A percentile compares a stretch with the other conserved stretches of the same genome.
Evolutionary conservation across 768 basidiomycete genomes (phyloP).

Genomic region (Rhodotorula toruloides): DNA sequence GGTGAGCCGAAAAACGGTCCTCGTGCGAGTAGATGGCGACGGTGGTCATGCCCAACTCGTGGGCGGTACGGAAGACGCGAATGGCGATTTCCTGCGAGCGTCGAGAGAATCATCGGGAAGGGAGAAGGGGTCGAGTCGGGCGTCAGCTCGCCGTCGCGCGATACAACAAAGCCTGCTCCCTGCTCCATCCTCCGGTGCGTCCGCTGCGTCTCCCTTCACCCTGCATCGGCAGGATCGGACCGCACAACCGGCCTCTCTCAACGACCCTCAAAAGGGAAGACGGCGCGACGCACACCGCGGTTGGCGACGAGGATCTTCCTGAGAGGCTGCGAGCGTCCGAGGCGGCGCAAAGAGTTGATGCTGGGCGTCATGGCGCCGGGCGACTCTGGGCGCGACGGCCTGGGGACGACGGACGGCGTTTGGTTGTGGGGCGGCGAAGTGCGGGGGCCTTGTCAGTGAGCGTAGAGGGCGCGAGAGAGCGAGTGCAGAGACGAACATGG

Average conservation of each 20-base stretch:
- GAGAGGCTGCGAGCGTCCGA: slow-evolving; percentile 38
- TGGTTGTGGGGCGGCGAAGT: neutral
- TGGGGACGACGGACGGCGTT: neutral
- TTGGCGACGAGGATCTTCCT: slow-evolving; percentile 50
- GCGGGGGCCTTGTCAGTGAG: too few relatives aligned
- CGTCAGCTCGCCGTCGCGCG: neutral
- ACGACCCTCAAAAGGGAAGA: neutral
- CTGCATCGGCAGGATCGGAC: neutral
- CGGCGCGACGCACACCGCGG: slow-evolving; percentile 43
- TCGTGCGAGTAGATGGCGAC: slow-evolving; percentile 98
- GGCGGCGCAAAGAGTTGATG: slow-evolving; percentile 12
- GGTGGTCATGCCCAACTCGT: slow-evolving; percentile 98
- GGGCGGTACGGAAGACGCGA: slow-evolving; percentile 81
- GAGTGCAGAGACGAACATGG: slow-evolving; percentile 3
- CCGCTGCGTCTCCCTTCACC: neutral
- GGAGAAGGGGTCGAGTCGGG: too few relatives aligned
- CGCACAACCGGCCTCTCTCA: too few relatives aligned
- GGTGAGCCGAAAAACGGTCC: slow-evolving; percentile 92
- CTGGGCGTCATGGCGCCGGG: slow-evolving; percentile 3
- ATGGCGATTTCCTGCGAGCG: slow-evolving; percentile 77
- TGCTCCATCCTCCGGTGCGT: too few relatives aligned
- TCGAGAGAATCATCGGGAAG: neutral
- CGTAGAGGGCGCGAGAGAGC: neutral
- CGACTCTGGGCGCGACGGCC: slow-evolving; percentile 9
- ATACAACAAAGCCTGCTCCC: too few relatives aligned